Conservation (phyloP, 1,284 basidiomycete genomes). For the Cryptococcus sp. region DNA sequence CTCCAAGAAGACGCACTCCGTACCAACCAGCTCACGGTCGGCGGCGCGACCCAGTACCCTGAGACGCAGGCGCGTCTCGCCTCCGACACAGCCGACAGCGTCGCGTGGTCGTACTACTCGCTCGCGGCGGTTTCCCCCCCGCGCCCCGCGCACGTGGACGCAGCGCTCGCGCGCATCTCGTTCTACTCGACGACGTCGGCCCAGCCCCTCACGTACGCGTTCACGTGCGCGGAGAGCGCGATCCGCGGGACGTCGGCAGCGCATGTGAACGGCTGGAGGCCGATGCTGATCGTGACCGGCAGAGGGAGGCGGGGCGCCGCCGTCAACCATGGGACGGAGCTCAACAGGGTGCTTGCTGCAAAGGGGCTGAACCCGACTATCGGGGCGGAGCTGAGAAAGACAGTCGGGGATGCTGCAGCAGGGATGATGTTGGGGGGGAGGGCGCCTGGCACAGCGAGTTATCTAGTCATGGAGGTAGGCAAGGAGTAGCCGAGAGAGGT, state of each 20-base stretch:
- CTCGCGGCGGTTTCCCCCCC: slow-evolving; percentile 15
- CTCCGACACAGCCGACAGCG: slow-evolving; percentile 51
- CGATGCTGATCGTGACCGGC: slow-evolving; percentile 63
- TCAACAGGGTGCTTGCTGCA: slow-evolving; percentile 62
- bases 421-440: slow-evolving; percentile 63
- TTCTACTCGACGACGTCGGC: slow-evolving; percentile 35
- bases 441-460: slow-evolving; percentile 53
- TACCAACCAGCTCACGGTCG: slow-evolving; percentile 44
- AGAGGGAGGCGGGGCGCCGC: slow-evolving; percentile 66
- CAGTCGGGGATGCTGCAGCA: slow-evolving; percentile 74
- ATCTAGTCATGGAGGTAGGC: slow-evolving; percentile 68
- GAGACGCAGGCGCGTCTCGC: slow-evolving; percentile 36
- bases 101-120: slow-evolving; percentile 48
- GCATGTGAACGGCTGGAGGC: slow-evolving; percentile 38
- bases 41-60: slow-evolving; percentile 24
- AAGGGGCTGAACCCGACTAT: slow-evolving; percentile 54
- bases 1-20: slow-evolving; percentile 44
- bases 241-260: slow-evolving; percentile 16
- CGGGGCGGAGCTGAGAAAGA: slow-evolving; percentile 67
- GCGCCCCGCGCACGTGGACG: slow-evolving; percentile 13
- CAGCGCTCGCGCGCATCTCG: slow-evolving; percentile 29
- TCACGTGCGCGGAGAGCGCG: slow-evolving; percentile 52
- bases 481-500: slow-evolving; percentile 6
- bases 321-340: slow-evolving; percentile 58
- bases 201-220: slow-evolving; percentile 54